phyloP scores from a whole-genome alignment of 2,329 filamentous ascomycete species.

The Aspergillus pseudoglaucus region DNA sequence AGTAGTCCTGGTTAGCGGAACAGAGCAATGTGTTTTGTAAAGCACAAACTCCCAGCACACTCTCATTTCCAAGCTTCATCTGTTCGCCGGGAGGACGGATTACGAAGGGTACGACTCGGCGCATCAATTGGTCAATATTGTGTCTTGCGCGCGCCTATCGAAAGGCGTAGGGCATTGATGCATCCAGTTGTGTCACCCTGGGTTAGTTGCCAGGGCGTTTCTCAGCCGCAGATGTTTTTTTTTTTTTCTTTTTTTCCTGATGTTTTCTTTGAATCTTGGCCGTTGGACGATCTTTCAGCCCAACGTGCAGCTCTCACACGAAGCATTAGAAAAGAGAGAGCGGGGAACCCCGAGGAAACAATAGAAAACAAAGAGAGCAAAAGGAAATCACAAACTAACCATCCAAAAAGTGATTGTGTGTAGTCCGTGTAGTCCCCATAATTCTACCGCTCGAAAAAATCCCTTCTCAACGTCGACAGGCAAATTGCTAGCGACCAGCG shows the following conservation, averaged over 20 bases:
- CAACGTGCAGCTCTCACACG: background rate
- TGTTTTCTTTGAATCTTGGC: background rate
- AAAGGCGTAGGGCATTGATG: no score
- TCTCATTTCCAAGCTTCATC: background rate
- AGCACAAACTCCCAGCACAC: background rate
- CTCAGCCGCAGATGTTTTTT: no score
- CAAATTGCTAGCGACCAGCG: conserved; percentile 11
- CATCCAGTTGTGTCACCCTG: no score
- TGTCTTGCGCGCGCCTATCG: no score
- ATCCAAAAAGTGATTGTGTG: conserved; percentile 22
- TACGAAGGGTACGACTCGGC: no score
- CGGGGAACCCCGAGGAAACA: background rate
- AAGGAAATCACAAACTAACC: conserved; percentile 27
- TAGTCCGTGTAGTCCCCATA: conserved; percentile 29
- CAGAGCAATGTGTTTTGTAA: background rate
- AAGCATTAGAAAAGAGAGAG: background rate
- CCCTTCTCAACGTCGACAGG: background rate
- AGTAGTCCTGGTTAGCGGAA: background rate
- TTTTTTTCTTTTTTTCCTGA: no score
- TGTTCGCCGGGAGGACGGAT: no score
- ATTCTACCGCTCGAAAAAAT: conserved; percentile 11
- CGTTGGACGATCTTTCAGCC: background rate
- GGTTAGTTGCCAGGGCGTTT: no score
- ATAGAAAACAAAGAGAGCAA: conserved; percentile 10
- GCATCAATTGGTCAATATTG: no score